Percentiles rank a stretch among this genome's conserved stretches.
Evolutionary conservation across 495 filamentous ascomycete species (phyloP).

Genomic region (Neurospora cerealis): DNA sequence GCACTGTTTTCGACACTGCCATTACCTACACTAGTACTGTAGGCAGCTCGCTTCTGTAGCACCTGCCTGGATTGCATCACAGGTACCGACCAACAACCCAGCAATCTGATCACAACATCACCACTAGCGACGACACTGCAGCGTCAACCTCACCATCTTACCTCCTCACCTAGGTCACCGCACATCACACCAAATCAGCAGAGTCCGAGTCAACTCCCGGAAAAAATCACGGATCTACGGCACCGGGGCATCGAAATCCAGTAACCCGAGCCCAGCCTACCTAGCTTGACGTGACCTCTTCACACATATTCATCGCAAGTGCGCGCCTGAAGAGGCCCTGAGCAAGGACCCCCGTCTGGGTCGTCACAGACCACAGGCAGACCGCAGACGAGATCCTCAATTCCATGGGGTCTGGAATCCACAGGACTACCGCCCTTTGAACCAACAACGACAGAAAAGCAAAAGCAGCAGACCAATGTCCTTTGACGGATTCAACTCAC

Average conservation of each 20-base stretch:
- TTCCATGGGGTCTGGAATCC: background rate
- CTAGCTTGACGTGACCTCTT: background rate
- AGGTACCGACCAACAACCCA: background rate
- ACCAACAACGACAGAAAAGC: slow-evolving; percentile 5
- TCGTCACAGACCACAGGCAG: background rate
- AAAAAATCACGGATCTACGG: background rate
- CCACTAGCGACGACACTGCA: background rate
- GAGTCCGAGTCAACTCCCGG: background rate
- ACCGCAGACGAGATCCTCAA: background rate
- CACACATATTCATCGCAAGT: background rate
- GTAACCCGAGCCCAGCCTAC: background rate
- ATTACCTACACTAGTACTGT: background rate
- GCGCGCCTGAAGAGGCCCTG: background rate
- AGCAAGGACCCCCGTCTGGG: background rate
- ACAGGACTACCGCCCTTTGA: background rate
- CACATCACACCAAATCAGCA: background rate
- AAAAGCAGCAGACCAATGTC: background rate
- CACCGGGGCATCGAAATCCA: background rate
- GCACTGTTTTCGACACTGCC: background rate
- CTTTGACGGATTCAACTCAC: slow-evolving; percentile 15
- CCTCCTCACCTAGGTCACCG: background rate
- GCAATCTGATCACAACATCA: background rate
- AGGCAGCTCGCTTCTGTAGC: background rate
- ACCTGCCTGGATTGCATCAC: background rate
- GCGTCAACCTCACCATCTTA: background rate